Percentiles rank a stretch among this genome's conserved stretches.
Conservation (phyloP, 768 basidiomycete species). For the Pleurotus giganteus region DNA sequence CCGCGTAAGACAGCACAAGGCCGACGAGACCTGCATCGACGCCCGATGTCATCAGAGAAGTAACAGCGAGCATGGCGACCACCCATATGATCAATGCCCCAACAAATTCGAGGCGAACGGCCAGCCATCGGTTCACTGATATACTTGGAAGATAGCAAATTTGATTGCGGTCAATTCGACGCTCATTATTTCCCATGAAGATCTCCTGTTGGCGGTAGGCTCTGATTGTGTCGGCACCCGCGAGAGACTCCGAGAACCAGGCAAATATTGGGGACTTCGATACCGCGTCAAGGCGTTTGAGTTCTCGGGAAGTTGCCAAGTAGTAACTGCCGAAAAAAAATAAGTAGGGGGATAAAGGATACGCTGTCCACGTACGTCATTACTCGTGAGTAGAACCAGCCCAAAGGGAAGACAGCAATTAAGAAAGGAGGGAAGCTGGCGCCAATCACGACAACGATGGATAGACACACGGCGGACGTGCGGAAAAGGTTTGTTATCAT, state of each 20-base stretch:
- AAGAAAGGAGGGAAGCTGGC: slow-evolving; percentile 82
- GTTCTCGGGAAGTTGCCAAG: slow-evolving; percentile 80
- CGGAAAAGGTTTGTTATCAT: slow-evolving; percentile 69
- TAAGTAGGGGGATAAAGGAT: not conserved
- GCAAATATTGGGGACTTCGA: slow-evolving; percentile 91
- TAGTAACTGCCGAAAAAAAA: slow-evolving; percentile 61
- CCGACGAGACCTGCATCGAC: slow-evolving; percentile 90
- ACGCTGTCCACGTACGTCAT: slow-evolving; percentile 56
- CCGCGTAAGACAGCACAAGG: slow-evolving; percentile 79
- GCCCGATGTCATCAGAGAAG: slow-evolving; percentile 68
- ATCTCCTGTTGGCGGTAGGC: slow-evolving; percentile 71
- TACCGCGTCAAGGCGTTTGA: slow-evolving; percentile 86
- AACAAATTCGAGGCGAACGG: slow-evolving; percentile 80
- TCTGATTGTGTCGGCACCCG: slow-evolving; percentile 80
- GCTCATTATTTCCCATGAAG: slow-evolving; percentile 68
- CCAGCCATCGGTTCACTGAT: slow-evolving; percentile 81
- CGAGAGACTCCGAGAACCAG: slow-evolving; percentile 73
- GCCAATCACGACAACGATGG: slow-evolving; percentile 72
- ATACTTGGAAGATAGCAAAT: slow-evolving; percentile 74
- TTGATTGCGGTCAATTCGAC: slow-evolving; percentile 82
- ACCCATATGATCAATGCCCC: slow-evolving; percentile 78
- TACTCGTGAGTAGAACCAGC: slow-evolving; percentile 76
- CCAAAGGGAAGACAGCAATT: slow-evolving; percentile 69
- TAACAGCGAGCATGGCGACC: slow-evolving; percentile 63
- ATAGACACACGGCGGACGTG: slow-evolving; percentile 56